phyloP scores from a whole-genome alignment of 805 yeast species.

The Saturnispora halmiae region DNA sequence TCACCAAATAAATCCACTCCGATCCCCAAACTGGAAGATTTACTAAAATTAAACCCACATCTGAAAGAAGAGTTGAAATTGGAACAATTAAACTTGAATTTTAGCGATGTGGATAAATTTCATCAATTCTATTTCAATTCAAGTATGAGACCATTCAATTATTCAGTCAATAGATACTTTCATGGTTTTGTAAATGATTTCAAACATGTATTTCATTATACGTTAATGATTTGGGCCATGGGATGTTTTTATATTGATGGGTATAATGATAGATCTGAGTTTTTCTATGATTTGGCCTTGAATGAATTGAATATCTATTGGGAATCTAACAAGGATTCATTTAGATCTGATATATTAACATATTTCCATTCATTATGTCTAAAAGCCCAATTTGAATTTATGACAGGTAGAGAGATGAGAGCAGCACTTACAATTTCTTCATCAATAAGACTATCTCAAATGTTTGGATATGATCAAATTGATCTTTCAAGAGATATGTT shows the following conservation, averaged over 20 bases:
- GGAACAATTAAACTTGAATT: constrained; percentile 16
- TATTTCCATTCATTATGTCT: constrained; percentile 21
- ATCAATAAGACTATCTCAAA: constrained; percentile 24
- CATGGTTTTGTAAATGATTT: constrained; percentile 18
- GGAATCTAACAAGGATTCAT: constrained; percentile 13
- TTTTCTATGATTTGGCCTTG: constrained; percentile 17
- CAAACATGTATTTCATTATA: constrained; percentile 14
- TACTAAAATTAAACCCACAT: constrained; percentile 4
- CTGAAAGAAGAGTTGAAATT: constrained; percentile 11
- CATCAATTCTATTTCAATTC: constrained; percentile 16
- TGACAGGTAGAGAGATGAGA: constrained; percentile 20
- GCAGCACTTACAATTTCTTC: constrained; percentile 23
- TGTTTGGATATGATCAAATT: constrained; percentile 26
- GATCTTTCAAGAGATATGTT: constrained; percentile 20
- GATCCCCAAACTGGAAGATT: constrained; percentile 4
- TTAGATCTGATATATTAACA: constrained; percentile 18
- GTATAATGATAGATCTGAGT: constrained; percentile 15
- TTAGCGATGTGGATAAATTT: constrained; percentile 18
- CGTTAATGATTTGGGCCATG: constrained; percentile 22
- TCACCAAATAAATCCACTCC: too few species aligned
- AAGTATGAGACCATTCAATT: constrained; percentile 13
- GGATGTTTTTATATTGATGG: constrained; percentile 16
- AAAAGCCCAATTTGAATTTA: constrained; percentile 23
- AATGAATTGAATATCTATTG: constrained; percentile 16
- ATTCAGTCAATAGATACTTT: constrained; percentile 19